Evolutionary conservation across 805 yeast genomes (phyloP), one percentile per base, ranked within the genome.

Genomic region (Suhomyces emberorum): DNA sequence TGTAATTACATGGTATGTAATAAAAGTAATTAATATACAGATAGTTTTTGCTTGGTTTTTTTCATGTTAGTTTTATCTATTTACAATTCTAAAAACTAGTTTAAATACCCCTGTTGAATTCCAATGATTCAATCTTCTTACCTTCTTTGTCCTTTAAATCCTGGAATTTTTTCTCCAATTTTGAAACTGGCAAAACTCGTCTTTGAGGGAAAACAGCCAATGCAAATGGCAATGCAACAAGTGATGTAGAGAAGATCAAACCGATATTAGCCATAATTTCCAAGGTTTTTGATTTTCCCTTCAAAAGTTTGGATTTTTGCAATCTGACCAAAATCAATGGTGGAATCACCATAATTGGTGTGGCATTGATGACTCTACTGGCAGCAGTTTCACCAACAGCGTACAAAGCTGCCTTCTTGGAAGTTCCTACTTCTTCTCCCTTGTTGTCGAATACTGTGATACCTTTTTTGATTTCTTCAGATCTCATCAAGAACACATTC

Each of bases 381-480:
- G 89, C 79, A 3, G 97, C 98, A 8, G 99, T 93, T 63, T 93
- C 98, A 16, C 95, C 96, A 30, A 93, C 98, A 0, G 99, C 99
- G 43, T 81, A 73, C 32, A 77, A 55, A 1, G 99, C 99, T 12
- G 98, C 98, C 22, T 70, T 76, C 57, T 84, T 80, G 5, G 97
- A 88, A 19, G 67, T 69, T 43, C 81, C 79, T 21, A 76, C 71
- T 22, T 80, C 81, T 26, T 80, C 77, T 22, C 87, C 79, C 9
- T 72, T 71, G 25, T 72, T 58, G 56, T 81, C 84, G 47, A 65
- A 82, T 0, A 85, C 93, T 27, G 79, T 63, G 37, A 86, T 86
- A 49, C 95, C 95, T 54, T 82, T 83, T 49, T 79, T 79, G 55
- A 93, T 81, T 63, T 93, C 99, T 61, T 89, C 95, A 39, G 91